Percentiles rank a stretch among this genome's conserved stretches.
Evolutionary conservation across 148 eudicot species (phyloP).

Genomic region (Beta vulgaris): DNA sequence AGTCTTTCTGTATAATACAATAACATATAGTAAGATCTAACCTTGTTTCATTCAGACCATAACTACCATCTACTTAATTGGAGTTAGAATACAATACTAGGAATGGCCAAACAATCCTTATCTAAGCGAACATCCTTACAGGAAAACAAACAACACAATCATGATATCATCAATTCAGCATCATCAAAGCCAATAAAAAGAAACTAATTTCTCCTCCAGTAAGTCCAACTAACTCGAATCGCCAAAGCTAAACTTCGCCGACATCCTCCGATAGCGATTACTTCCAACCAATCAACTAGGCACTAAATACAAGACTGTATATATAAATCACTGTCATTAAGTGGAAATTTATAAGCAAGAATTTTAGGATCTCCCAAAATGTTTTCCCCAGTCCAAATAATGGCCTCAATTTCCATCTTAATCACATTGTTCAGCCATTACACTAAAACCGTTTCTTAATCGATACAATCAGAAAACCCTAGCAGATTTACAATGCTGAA

Average conservation of each 20-base stretch:
- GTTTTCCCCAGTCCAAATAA: not conserved
- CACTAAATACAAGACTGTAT: too few relatives aligned
- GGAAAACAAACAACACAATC: too few relatives aligned
- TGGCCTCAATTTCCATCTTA: not conserved
- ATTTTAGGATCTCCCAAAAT: too few relatives aligned
- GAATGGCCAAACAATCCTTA: not conserved
- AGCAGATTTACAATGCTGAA: constrained; percentile 1
- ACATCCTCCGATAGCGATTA: too few relatives aligned
- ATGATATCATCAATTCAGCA: too few relatives aligned
- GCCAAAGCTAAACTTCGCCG: not conserved
- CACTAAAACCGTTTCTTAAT: not conserved
- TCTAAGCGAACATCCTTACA: too few relatives aligned
- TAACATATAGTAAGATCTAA: too few relatives aligned
- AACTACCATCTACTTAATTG: too few relatives aligned
- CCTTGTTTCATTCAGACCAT: not conserved
- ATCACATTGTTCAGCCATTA: too few relatives aligned
- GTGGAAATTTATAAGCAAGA: too few relatives aligned
- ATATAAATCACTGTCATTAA: too few relatives aligned
- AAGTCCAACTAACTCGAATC: not conserved
- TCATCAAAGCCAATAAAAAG: not conserved
- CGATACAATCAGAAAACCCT: not conserved
- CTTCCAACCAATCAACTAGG: not conserved
- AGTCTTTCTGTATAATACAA: not conserved
- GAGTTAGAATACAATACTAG: not conserved
- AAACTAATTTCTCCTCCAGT: not conserved